A percentile compares a stretch with the other conserved stretches of the same genome.
phyloP scores from a whole-genome alignment of 2,329 filamentous ascomycete genomes.

The Fusarium annulatum region DNA sequence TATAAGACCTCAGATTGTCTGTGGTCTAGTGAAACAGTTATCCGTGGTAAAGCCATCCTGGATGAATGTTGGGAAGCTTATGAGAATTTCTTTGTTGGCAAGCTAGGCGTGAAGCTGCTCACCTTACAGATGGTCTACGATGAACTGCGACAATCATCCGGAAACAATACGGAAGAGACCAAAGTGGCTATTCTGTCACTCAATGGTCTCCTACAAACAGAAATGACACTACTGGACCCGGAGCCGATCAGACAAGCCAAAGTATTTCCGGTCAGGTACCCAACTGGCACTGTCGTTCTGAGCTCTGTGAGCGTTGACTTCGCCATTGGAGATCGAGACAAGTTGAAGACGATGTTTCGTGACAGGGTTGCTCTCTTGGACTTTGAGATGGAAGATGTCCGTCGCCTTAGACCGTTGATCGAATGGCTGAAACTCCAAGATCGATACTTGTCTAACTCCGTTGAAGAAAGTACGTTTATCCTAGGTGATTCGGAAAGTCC shows the following conservation, averaged over 20 bases:
- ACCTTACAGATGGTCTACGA: conserved; percentile 28
- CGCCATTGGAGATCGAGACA: conserved; percentile 24
- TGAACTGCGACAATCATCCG: conserved; percentile 14
- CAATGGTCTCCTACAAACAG: conserved; percentile 4
- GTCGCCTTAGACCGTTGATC: conserved; percentile 15
- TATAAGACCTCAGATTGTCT: conserved; percentile 24
- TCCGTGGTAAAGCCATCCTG: conserved; percentile 21
- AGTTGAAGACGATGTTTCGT: conserved; percentile 4
- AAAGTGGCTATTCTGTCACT: conserved; percentile 14
- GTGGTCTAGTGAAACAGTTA: conserved; percentile 23
- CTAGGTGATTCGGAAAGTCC: neutral
- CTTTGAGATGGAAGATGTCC: conserved; percentile 23
- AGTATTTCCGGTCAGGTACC: conserved; percentile 23
- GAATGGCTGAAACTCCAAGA: conserved; percentile 14
- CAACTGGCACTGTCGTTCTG: conserved; percentile 1
- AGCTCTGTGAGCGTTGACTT: conserved; percentile 15
- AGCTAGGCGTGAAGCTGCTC: conserved; percentile 17
- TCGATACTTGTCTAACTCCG: conserved; percentile 19
- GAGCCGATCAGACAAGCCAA: conserved; percentile 21
- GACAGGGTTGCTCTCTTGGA: conserved; percentile 20
- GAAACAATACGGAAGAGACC: conserved; percentile 1
- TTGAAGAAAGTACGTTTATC: conserved; percentile 15
- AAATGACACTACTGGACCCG: neutral
- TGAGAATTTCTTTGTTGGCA: conserved; percentile 24
- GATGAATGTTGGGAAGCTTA: conserved; percentile 5